Base-by-base conservation (phyloP, 495 filamentous ascomycete genomes). In the Chlorociboria aeruginascens region DNA sequence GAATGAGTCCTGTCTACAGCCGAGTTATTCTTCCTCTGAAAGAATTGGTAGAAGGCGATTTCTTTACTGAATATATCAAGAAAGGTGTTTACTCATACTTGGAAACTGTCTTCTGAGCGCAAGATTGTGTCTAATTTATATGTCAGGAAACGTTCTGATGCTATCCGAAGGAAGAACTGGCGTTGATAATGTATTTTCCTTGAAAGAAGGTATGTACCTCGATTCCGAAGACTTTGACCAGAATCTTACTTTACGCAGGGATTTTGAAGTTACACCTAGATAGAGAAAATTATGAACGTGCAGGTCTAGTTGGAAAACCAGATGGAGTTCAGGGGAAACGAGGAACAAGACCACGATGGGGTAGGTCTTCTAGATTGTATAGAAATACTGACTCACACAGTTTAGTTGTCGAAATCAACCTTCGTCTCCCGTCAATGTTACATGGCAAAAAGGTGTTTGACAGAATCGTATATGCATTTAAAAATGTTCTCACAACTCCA, bases 361-460 rank as follows among this genome's bases (percentile, higher is more conserved):
- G 72, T 73, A 59, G 47, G 68, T 62, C 31, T 32, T 29, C 12
- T 30, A 12, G 7, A 31, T 38, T 11, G 1, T 25, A 9, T 3
- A 34, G 3, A 31, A 14, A 12, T n/a, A 9, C 17, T 45, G 16
- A 14, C 44, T 55, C 55, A 51, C 48, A 29, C 46, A 7, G 3
- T 8, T 41, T 50, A 92, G 89, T 83, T 16, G 76, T 98, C 40
- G 81, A 95, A 58, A 68, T 89, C 32, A 81, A 97, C 45, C 73
- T 98, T 12, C 77, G 86, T 6, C 69, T 74, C 28, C 79, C 84
- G 0, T 85, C 81, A 9, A 95, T 95, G 86, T 59, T 87, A 7
- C 86, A 86, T 56, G 92, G 90, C 28, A 95, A 90, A 63, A 93
- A 92, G 55, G 85, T 83, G 0, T 96, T 96, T 51, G 82, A 93